Evolutionary conservation across 495 filamentous ascomycete species (phyloP), one percentile per base, ranked within the genome.

Genomic region (Bryoglossum gracile): DNA sequence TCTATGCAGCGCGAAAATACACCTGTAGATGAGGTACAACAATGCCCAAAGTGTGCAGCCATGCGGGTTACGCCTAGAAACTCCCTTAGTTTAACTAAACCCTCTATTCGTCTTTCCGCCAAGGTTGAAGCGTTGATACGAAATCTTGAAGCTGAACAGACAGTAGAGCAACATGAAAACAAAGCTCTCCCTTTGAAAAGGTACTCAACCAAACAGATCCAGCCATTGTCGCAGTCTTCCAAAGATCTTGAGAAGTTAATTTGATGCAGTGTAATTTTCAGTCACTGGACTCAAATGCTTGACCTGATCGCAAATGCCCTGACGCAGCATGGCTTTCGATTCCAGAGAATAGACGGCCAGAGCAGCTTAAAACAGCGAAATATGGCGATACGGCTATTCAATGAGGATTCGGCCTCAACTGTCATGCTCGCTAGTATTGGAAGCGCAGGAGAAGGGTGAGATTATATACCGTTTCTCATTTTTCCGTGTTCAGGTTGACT

Each of bases 271-370:
- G 60, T 75, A 38, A 59, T 75, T 1, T 75, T 74, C 44, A 68
- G 65, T 10, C 68, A 41, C 38, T 75, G 71, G 71, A 71, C 63
- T 4, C 61, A 55, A 16, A 69, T 64, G 49, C 59, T 73, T 8
- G 63, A 71, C 36, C 46, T 70, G 13, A 59, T 72, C 5, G 54
- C 49, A 11, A 16, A 16, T 10, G 40, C 39, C 2, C 37, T 50
- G 3, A 34, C 2, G 2, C 2, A 19, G 8, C 3, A 43, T 8
- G 11, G 25, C 24, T 19, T 63, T 30, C 1, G 3, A 4, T 61
- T 46, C 33, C 10, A 43, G 30, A 37, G 62, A 16, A 59, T 65
- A 0, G 60, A 64, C 39, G 63, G 56, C 17, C 23, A 47, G 16
- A 51, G 8, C 16, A 28, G 35, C 14, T 35, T 43, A 14, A 13